Evolutionary conservation across 257 asterid genomes (phyloP).

Genomic region (Mitragyna speciosa): DNA sequence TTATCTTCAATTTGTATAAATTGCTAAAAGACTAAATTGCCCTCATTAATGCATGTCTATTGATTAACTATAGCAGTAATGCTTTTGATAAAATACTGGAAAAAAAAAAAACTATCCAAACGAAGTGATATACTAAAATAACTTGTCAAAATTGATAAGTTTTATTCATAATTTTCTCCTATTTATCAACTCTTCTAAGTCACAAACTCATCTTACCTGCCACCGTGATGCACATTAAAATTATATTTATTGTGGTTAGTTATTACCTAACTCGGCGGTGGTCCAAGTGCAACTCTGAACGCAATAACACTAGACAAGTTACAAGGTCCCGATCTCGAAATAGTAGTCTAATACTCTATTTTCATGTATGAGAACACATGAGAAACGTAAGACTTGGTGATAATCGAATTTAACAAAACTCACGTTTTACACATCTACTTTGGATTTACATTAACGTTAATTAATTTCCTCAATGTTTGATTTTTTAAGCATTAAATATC

Average conservation of each 20-base stretch:
- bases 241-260: neutral
- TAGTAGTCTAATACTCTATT: too few relatives aligned
- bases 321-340: too few relatives aligned
- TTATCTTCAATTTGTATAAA: too few relatives aligned
- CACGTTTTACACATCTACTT: neutral
- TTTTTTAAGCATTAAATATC: too few relatives aligned
- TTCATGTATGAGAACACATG: neutral
- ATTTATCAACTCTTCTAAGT: too few relatives aligned
- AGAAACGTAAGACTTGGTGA: neutral
- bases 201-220: neutral
- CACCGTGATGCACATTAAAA: neutral
- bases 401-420: neutral
- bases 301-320: neutral
- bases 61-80: too few relatives aligned
- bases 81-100: too few relatives aligned
- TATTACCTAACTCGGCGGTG: neutral
- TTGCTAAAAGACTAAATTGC: too few relatives aligned
- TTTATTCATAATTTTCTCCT: neutral
- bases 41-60: too few relatives aligned
- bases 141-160: neutral
- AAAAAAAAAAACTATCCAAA: too few relatives aligned
- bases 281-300: neutral
- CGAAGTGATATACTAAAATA: too few relatives aligned
- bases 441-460: neutral
- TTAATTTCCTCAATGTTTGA: neutral